Conservation (phyloP, 2,329 filamentous ascomycete genomes). For the Pseudogymnoascus pannorum region DNA sequence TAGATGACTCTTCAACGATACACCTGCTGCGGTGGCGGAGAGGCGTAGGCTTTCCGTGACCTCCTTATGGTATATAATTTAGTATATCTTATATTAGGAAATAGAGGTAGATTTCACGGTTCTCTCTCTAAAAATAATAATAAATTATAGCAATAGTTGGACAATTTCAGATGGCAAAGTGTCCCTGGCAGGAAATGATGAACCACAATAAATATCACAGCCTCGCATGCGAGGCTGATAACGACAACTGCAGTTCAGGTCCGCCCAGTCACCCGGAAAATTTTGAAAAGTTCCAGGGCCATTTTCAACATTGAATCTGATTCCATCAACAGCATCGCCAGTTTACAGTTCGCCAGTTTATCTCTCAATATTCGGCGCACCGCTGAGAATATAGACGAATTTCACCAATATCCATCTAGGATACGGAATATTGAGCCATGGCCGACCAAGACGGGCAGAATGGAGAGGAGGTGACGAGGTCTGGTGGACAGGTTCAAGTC, state of each 20-base stretch:
- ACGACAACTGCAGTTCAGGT: conserved; percentile 2
- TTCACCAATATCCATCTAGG: background rate
- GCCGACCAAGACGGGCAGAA: conserved; percentile 2
- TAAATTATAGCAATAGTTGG: background rate
- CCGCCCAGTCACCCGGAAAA: conserved; percentile 2
- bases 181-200: background rate
- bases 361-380: background rate
- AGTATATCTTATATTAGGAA: background rate
- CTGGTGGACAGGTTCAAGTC: conserved; percentile 52
- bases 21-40: too few relatives aligned
- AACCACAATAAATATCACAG: background rate
- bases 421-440: conserved; percentile 5
- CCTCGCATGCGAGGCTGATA: conserved; percentile 9
- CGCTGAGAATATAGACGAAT: background rate
- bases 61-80: background rate
- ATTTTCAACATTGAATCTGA: conserved; percentile 8
- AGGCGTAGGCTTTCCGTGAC: background rate
- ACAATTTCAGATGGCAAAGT: too few relatives aligned
- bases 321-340: conserved; percentile 1
- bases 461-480: conserved; percentile 5
- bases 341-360: background rate
- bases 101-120: background rate
- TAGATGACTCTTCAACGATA: background rate
- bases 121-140: background rate
- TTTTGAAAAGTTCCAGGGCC: conserved; percentile 10